Evolutionary conservation across 2,329 filamentous ascomycete genomes (phyloP).

Genomic region (Calonectria pauciramosa): DNA sequence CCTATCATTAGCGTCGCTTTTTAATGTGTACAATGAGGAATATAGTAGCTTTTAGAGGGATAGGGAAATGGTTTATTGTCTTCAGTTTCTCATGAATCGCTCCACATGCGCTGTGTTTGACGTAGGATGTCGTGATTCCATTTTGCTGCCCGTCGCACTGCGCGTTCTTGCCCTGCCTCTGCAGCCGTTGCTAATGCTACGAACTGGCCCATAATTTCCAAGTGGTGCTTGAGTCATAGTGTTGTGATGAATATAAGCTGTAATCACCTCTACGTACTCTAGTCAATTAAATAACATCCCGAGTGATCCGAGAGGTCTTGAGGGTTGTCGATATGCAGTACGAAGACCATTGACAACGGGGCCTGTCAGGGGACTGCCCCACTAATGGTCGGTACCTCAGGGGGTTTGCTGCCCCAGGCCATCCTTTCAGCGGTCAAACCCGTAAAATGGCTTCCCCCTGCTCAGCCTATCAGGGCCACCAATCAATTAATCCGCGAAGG

Average conservation of each 20-base stretch:
- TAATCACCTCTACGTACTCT: background rate
- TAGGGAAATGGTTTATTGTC: constrained; percentile 38
- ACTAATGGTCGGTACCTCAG: background rate
- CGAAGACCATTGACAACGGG: background rate
- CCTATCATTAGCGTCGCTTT: constrained; percentile 37
- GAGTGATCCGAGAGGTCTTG: background rate
- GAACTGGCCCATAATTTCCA: background rate
- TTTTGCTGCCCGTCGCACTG: background rate
- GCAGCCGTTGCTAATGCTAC: background rate
- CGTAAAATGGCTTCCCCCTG: background rate
- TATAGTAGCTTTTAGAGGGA: constrained; percentile 42
- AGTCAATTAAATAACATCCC: background rate
- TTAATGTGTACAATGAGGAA: constrained; percentile 49
- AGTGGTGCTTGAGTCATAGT: no score
- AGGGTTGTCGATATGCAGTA: background rate
- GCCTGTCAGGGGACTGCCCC: background rate
- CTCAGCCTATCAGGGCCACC: background rate
- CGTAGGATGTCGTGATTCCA: background rate
- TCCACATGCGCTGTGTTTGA: background rate
- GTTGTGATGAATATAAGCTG: background rate
- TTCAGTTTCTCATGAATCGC: background rate
- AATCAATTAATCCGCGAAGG: constrained; percentile 14
- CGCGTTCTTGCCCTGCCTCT: background rate
- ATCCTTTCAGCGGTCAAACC: background rate
- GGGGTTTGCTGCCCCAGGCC: background rate